Evolutionary conservation across 495 filamentous ascomycete genomes (phyloP).

Genomic region (Trichoderma gamsii): DNA sequence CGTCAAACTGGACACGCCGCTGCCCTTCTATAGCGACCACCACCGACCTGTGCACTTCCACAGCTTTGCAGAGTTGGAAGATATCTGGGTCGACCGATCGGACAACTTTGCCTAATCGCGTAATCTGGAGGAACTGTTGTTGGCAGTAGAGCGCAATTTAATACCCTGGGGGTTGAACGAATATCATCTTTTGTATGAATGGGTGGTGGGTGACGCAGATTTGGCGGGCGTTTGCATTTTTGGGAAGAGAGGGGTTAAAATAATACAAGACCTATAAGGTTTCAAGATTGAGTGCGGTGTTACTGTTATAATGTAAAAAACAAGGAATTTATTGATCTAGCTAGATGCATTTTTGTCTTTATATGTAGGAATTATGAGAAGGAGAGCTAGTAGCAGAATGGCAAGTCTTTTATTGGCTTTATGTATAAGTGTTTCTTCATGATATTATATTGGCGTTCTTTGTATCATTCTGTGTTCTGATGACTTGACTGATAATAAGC

Average conservation of each 20-base stretch:
- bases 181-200: background rate
- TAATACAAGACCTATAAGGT: background rate
- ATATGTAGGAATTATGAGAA: conserved; percentile 1
- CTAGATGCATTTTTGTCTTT: background rate
- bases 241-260: background rate
- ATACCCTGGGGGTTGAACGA: background rate
- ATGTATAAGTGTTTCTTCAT: background rate
- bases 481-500: background rate
- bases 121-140: background rate
- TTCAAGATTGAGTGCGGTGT: background rate
- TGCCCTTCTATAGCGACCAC: conserved; percentile 85
- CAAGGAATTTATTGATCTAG: background rate
- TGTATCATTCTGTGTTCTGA: background rate
- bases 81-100: conserved; percentile 78
- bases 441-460: no score
- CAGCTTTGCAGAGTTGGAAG: conserved; percentile 86
- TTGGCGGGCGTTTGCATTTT: background rate
- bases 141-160: background rate
- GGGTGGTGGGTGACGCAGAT: background rate
- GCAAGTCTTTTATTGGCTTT: conserved; percentile 3
- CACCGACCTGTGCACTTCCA: conserved; percentile 94
- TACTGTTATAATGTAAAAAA: background rate
- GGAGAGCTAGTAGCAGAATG: background rate
- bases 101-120: conserved; percentile 72
- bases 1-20: conserved; percentile 88